phyloP scores from a whole-genome alignment of 176 grass and related monocot species.

The Paspalum notatum region DNA sequence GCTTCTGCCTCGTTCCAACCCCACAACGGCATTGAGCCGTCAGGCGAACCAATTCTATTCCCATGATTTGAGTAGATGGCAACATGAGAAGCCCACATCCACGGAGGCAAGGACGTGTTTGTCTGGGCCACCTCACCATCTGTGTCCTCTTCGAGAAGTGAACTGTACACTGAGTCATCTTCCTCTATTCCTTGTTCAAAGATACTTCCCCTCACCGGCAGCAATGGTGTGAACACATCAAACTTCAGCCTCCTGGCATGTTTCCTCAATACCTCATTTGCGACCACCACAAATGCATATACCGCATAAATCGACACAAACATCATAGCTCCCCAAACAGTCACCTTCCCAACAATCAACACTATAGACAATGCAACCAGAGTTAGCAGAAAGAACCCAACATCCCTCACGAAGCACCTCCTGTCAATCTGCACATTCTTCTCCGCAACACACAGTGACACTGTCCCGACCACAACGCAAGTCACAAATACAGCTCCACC shows the following conservation, averaged over 20 bases:
- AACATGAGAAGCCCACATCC: conserved; percentile 99
- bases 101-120: conserved; percentile 82
- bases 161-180: conserved; percentile 74
- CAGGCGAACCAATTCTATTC: conserved; percentile 57
- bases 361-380: conserved; percentile 61
- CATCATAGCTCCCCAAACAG: conserved; percentile 79
- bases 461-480: conserved; percentile 82
- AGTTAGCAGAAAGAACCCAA: conserved; percentile 86
- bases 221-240: conserved; percentile 78
- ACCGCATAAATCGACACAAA: conserved; percentile 91
- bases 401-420: conserved; percentile 88
- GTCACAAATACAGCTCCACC: conserved; percentile 97
- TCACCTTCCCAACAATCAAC: conserved; percentile 78
- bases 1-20: conserved; percentile 88
- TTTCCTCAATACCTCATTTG: conserved; percentile 93
- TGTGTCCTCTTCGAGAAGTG: conserved; percentile 76
- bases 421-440: conserved; percentile 96
- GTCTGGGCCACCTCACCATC: conserved; percentile 50
- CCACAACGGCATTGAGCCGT: conserved; percentile 84
- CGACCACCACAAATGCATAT: conserved; percentile 85
- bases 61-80: conserved; percentile 96
- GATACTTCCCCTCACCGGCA: conserved; percentile 84
- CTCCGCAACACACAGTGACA: conserved; percentile 74
- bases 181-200: conserved; percentile 73
- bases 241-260: conserved; percentile 86